phyloP scores from a whole-genome alignment of 441 rosid genomes.

The Daphne laureola region DNA sequence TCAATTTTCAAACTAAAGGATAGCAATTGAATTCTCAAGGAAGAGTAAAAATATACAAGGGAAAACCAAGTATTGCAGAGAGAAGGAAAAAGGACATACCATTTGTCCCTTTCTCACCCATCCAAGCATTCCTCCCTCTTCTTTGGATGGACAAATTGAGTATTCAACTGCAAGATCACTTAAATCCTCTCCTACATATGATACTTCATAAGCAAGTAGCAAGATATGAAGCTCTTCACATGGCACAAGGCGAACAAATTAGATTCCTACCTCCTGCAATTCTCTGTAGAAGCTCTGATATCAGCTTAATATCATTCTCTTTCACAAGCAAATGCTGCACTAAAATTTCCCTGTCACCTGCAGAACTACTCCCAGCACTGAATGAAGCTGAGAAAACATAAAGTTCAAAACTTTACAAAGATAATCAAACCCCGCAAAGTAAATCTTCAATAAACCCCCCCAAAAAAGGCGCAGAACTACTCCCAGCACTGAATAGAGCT shows the following conservation, averaged over 20 bases:
- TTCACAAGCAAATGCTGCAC: slow-evolving; percentile 85
- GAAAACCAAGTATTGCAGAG: background rate
- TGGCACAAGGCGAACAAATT: no score
- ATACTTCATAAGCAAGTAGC: background rate
- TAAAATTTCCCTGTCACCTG: slow-evolving; percentile 45
- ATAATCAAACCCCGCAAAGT: no score
- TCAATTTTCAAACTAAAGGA: no score
- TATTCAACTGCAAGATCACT: slow-evolving; percentile 74
- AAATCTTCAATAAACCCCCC: background rate
- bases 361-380: slow-evolving; percentile 36
- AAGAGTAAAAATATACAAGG: background rate
- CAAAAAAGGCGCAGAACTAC: slow-evolving; percentile 18
- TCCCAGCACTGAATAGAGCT: slow-evolving; percentile 54
- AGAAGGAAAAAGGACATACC: slow-evolving; percentile 29
- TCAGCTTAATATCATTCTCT: slow-evolving; percentile 52
- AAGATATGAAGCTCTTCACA: no score
- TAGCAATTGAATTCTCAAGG: background rate
- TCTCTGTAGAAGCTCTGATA: slow-evolving; percentile 50
- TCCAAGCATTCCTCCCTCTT: slow-evolving; percentile 83
- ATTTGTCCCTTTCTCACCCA: slow-evolving; percentile 85
- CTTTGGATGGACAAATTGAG: slow-evolving; percentile 79
- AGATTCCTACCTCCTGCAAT: slow-evolving; percentile 38
- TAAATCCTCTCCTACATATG: slow-evolving; percentile 69
- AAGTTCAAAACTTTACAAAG: no score
- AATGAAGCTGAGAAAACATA: slow-evolving; percentile 46